Conservation (phyloP, 202 grass and related monocot genomes). For the Sporobolus alterniflorus region DNA sequence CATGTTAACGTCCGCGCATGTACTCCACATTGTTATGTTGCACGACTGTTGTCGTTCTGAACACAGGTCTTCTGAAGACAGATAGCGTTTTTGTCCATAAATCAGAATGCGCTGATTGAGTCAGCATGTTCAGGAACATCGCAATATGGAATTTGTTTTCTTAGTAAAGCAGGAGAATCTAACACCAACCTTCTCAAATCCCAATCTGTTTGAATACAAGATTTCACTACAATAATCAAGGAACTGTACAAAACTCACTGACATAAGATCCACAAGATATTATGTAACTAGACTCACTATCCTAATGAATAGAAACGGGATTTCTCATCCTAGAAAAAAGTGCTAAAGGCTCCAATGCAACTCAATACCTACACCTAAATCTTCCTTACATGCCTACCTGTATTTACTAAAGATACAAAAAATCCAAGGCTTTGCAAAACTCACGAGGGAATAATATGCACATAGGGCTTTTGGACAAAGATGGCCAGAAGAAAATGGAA, state of each 20-base stretch:
- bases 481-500: background rate
- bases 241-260: background rate
- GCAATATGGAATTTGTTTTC: background rate
- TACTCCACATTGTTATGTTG: too few species aligned
- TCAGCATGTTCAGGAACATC: background rate
- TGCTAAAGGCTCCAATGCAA: slow-evolving; percentile 11
- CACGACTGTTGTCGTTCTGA: background rate
- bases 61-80: background rate
- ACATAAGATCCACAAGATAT: background rate
- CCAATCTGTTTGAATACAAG: slow-evolving; percentile 16
- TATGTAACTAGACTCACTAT: background rate
- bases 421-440: slow-evolving; percentile 9
- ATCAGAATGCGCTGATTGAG: too few species aligned
- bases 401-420: slow-evolving; percentile 26
- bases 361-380: slow-evolving; percentile 7
- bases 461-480: slow-evolving; percentile 1
- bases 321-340: slow-evolving; percentile 13
- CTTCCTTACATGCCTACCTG: background rate
- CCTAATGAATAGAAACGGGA: slow-evolving; percentile 3
- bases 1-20: too few species aligned
- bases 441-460: slow-evolving; percentile 18
- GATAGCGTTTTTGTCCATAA: too few species aligned
- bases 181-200: background rate
- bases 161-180: background rate
- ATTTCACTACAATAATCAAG: background rate